Evolutionary conservation across 140 eudicot genomes (phyloP).

Genomic region (Stevia rebaudiana): DNA sequence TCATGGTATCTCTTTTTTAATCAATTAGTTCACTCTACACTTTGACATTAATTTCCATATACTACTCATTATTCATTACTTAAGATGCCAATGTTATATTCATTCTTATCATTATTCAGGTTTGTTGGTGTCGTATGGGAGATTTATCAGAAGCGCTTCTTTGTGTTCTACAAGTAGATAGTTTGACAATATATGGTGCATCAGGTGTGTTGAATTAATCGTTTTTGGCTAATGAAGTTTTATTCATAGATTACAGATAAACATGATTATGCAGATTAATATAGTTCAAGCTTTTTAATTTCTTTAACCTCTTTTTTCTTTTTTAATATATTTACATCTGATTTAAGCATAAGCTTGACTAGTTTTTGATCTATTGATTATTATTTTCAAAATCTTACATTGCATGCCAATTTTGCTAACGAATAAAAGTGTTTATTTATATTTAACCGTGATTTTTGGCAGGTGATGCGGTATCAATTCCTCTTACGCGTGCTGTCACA

Average conservation of each 20-base stretch:
- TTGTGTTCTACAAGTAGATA: conserved; percentile 72
- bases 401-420: neutral
- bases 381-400: conserved; percentile 9
- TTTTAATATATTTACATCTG: neutral
- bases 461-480: conserved; percentile 81
- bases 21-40: conserved; percentile 8
- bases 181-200: conserved; percentile 63
- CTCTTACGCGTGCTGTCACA: conserved; percentile 55
- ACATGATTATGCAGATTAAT: conserved; percentile 1
- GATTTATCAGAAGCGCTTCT: conserved; percentile 65
- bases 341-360: conserved; percentile 1
- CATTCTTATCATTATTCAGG: conserved; percentile 36
- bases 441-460: conserved; percentile 25
- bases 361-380: neutral
- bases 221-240: conserved; percentile 8
- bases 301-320: neutral
- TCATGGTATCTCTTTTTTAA: conserved; percentile 47
- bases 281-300: conserved; percentile 3
- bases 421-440: conserved; percentile 2
- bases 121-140: conserved; percentile 95
- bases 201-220: conserved; percentile 51
- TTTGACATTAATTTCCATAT: conserved; percentile 13
- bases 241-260: neutral
- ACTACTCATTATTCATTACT: conserved; percentile 1
- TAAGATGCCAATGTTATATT: conserved; percentile 10